Evolutionary conservation across 1,139 yeast species (phyloP).

Genomic region (Debaryomyces sp.): DNA sequence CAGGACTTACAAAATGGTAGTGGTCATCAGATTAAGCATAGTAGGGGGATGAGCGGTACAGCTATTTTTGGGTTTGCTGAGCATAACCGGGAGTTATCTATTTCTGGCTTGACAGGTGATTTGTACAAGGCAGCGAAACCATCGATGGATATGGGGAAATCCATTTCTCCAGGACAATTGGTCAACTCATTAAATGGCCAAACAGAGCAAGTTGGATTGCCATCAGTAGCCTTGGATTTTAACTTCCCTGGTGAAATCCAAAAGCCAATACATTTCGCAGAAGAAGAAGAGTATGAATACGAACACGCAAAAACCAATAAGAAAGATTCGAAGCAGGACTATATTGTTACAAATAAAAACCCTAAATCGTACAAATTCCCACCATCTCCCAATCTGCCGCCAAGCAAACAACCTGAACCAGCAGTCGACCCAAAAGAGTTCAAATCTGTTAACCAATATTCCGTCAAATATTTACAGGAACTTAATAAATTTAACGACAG

Average conservation of each 20-base stretch:
- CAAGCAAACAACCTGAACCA: constrained; percentile 10
- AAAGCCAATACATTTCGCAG: constrained; percentile 27
- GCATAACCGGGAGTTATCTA: constrained; percentile 54
- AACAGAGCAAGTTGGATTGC: neutral
- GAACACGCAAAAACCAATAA: constrained; percentile 12
- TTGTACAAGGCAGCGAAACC: constrained; percentile 21
- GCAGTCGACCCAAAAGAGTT: constrained; percentile 7
- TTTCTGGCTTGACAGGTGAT: constrained; percentile 40
- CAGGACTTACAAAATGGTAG: constrained; percentile 9
- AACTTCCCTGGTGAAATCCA: constrained; percentile 19
- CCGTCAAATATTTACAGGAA: constrained; percentile 49
- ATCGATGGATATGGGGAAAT: constrained; percentile 26
- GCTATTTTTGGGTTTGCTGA: constrained; percentile 64
- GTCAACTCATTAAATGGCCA: constrained; percentile 16
- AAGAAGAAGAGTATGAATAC: constrained; percentile 33
- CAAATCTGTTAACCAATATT: constrained; percentile 28
- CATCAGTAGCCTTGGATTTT: constrained; percentile 13
- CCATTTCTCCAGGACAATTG: constrained; percentile 41
- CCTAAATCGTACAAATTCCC: constrained; percentile 55
- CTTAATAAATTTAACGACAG: constrained; percentile 21
- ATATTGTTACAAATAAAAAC: constrained; percentile 40
- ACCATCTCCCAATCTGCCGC: constrained; percentile 34
- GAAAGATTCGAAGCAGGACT: constrained; percentile 28
- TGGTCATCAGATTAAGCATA: constrained; percentile 25
- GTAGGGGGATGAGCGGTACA: constrained; percentile 56